Base-by-base conservation (phyloP, 1,139 yeast genomes). In the Kluyveromyces sp. region DNA sequence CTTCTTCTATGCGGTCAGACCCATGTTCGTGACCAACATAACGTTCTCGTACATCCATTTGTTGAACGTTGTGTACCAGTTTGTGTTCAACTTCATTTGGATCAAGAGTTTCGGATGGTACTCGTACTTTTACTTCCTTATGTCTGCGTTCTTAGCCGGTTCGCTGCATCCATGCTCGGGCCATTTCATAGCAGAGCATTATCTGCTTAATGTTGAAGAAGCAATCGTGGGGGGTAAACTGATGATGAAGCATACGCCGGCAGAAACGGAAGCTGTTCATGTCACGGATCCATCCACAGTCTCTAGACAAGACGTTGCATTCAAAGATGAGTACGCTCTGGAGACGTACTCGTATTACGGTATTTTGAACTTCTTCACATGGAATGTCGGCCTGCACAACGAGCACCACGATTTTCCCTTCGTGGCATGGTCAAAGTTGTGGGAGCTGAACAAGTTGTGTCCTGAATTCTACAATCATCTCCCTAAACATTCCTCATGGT, bases 361-460 rank as follows among this genome's bases (percentile, higher is more conserved):
- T 0, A 67, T 78, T 16, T 71, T 88, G 54, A 88, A 88, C 58
- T 50, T 70, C 28, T 66, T 88, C 47, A 86, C 94, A 1, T 88
- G 95, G 89, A 88, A 88, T 56, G 96, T 87, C 8, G 96, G 96
- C 1, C 80, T 86, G 61, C 96, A 88, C 63, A 87, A 84, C 58
- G 96, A 88, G 64, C 96, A 88, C 63, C 96, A 88, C 58, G 96
- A 88, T 65, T 88, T 88, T 70, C 96, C 96, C 1, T 88, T 79
- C 61, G 75, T 88, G 54, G 92, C 96, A 0, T 88, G 96, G 96
- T 75, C 94, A 1, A 78, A 80, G 50, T 69, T 88, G 42, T 86
- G 86, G 33, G 67, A 74, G 47, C 68, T 88, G 33, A 72, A 83
- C 47, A 61, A 66, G 40, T 75, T 85, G 37, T 96, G 96, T 1